Percentiles rank a stretch among this genome's conserved stretches.
phyloP scores from a whole-genome alignment of 371 early-diverging fungal species.

The Smittium mucronatum region DNA sequence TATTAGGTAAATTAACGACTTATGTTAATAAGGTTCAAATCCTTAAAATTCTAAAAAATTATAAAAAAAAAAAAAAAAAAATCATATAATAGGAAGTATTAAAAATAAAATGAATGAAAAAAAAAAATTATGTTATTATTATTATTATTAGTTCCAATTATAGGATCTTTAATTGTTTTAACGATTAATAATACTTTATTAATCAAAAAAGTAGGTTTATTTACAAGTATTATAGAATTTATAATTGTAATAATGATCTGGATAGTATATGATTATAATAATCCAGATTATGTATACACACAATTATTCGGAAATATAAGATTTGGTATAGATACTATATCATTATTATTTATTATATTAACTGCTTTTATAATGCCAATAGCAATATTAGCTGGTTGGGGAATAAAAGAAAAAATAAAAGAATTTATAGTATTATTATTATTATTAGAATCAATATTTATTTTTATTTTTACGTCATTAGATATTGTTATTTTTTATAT shows the following conservation, averaged over 20 bases:
- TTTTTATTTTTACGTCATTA: slow-evolving; percentile 43
- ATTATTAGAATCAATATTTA: slow-evolving; percentile 40
- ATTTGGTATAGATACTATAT: slow-evolving; percentile 48
- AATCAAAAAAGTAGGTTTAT: slow-evolving; percentile 30
- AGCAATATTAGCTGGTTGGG: slow-evolving; percentile 43
- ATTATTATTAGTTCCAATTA: slow-evolving; percentile 29
- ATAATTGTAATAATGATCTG: slow-evolving; percentile 38
- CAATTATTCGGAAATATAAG: slow-evolving; percentile 33
- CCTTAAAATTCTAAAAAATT: slow-evolving; percentile 25
- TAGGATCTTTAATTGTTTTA: slow-evolving; percentile 14
- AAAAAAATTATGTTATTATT: slow-evolving; percentile 24
- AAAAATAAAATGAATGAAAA: slow-evolving; percentile 15
- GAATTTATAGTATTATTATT: slow-evolving; percentile 36
- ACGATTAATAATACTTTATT: slow-evolving; percentile 20
- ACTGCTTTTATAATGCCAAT: slow-evolving; percentile 50
- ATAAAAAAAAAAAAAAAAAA: slow-evolving; percentile 13
- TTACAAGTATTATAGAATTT: slow-evolving; percentile 32
- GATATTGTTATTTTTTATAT: slow-evolving; percentile 49
- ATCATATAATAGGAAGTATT: not conserved
- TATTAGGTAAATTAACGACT: not conserved
- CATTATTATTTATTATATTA: slow-evolving; percentile 48
- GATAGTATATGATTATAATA: slow-evolving; percentile 44
- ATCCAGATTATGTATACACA: slow-evolving; percentile 42
- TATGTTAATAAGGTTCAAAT: slow-evolving; percentile 29
- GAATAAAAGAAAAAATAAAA: slow-evolving; percentile 34